Base-by-base conservation (phyloP, 2,329 filamentous ascomycete species). In the Diaporthe ilicicola region DNA sequence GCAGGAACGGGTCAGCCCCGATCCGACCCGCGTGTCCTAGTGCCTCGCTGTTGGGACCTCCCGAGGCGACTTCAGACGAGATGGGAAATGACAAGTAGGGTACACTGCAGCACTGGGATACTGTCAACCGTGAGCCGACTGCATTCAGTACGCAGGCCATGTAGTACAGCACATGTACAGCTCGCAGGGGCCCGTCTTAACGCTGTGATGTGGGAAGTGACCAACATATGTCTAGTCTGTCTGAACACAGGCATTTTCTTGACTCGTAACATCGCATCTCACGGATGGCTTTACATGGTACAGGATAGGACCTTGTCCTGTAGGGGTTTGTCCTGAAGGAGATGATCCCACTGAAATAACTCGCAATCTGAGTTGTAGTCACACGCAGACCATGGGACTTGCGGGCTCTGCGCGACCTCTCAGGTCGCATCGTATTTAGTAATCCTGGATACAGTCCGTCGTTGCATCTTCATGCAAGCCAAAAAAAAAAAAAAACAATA, bases 1-100 rank as follows among this genome's bases (percentile, higher is more conserved):
- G 59, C 44, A 64, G 59, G 42, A 54, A 64, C 59, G 59, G 59
- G 59, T 50, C 27, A 50, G 59, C 50, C 27, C 59, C 59, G 59
- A 64, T 27, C 59, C 59, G 59, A 62, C 44, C 59, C 59, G 59
- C 59, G n/a, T 34, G 59, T 27, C 32, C 59, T 50, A 50, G 59
- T 64, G 59, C 44, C n/a, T 50, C n/a, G 27, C 44, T 37, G 19
- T 24, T 27, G 42, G 59, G n/a, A 44, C 37, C 42, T 50, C n/a
- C 46, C 44, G 34, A n/a, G n/a, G 29, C 32, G 17, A 50, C 44
- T 37, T 50, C 59, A 64, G 59, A 50, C 44, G 59, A 64, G 44
- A 50, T 50, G 59, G 12, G 27, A 37, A 50, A 37, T 17, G 44
- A 64, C 44, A 48, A 32, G 42, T 19, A 48, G 19, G 29, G 13